Evolutionary conservation across 2,329 filamentous ascomycete genomes (phyloP), one percentile per base, ranked within the genome.

Genomic region (Cytospora schulzeri): DNA sequence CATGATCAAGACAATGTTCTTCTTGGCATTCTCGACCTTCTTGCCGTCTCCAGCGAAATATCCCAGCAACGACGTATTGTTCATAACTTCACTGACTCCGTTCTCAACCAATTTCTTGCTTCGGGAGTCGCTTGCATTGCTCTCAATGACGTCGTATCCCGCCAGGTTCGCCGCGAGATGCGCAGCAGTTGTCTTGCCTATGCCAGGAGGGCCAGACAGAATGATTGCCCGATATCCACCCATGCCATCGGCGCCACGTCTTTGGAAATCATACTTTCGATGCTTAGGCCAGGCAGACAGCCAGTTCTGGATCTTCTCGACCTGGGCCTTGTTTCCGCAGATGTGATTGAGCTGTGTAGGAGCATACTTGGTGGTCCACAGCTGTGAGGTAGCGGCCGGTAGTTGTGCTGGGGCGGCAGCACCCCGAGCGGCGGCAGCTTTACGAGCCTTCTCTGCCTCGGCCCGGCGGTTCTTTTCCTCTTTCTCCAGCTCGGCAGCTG

Each of bases 341-440:
- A 99, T 97, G 74, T 97, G 93, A 64, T 79, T 90, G 52, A 96
- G 81, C 62, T 90, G 85, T 1, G 90, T 91, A 2, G 95, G 95
- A 0, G 95, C 95, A 76, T 99, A 98, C 72, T 97, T 98, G 53
- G 90, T 91, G 1, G 95, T 99, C 90, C 95, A 96, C 2, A 99
- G 82, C 69, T 91, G 88, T 65, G 86, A 84, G 87, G 82, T 45
- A 81, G 75, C 61, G 76, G 72, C 64, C 28, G 72, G 73, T 22
- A 54, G 17, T 0, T 81, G 72, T n/a, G 78, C 69, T 33, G 82
- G 71, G 17, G 75, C 71, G 54, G 78, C 72, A 4, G 78, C 73
- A 52, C 78, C 77, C 61, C 78, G 78, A 57, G 79, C 76, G 51
- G 78, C 81, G 57, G 79, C 78, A 58, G 79, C 77, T 70, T 85